Percentiles rank a stretch among this genome's conserved stretches.
Conservation (phyloP, 2,329 filamentous ascomycete genomes). For the Colletotrichum noveboracense region DNA sequence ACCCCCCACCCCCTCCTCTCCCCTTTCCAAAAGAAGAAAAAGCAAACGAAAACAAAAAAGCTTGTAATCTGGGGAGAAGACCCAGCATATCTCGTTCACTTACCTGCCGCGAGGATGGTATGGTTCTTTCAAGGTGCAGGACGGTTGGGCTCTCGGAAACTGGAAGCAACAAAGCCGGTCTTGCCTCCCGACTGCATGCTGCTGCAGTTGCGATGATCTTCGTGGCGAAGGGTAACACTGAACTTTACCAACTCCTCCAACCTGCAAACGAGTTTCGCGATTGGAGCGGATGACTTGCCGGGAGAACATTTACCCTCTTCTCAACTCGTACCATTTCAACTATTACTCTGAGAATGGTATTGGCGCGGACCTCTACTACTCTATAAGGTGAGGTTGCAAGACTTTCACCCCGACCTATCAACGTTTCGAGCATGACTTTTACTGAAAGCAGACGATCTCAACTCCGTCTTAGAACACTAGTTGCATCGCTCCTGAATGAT, state of each 20-base stretch:
- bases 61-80: accelerated
- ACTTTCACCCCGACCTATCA: neutral
- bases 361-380: neutral
- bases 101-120: neutral
- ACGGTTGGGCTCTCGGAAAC: neutral
- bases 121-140: neutral
- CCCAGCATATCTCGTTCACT: neutral
- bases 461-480: neutral
- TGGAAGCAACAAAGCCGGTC: neutral
- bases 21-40: neutral
- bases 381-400: neutral
- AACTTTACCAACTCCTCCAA: neutral
- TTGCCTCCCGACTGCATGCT: neutral
- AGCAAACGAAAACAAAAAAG: neutral
- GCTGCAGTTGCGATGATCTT: neutral
- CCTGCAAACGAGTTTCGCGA: neutral
- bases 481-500: neutral
- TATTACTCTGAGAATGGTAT: neutral
- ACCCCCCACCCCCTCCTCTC: neutral
- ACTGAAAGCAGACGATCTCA: neutral
- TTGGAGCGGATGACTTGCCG: neutral
- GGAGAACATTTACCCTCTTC: neutral
- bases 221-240: neutral
- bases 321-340: neutral
- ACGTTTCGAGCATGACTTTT: neutral